phyloP scores from a whole-genome alignment of 345 rosid species.

The Eucalyptus viminalis region DNA sequence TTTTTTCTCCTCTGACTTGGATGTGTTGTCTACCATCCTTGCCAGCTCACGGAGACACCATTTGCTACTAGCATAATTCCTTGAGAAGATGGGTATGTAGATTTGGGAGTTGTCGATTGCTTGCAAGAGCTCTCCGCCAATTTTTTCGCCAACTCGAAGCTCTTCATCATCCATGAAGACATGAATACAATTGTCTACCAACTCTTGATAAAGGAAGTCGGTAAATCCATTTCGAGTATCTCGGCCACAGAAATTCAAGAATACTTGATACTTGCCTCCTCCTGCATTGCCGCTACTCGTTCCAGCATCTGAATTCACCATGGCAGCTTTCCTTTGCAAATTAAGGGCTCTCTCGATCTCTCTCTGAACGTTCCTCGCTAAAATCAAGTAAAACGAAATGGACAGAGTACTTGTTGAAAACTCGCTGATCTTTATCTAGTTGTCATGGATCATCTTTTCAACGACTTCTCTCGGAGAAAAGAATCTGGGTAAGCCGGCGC shows the following conservation, averaged over 20 bases:
- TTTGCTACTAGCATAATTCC: background rate
- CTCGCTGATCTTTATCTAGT: no score
- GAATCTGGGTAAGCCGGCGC: background rate
- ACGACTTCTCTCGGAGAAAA: no score
- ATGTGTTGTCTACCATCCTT: background rate
- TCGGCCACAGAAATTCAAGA: no score
- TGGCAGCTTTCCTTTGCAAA: accelerated
- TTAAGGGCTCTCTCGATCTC: no score
- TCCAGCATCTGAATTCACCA: no score
- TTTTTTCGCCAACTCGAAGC: background rate
- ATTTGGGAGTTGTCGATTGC: background rate
- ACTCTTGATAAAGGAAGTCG: background rate
- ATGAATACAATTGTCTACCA: background rate
- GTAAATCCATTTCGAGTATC: background rate
- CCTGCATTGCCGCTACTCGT: accelerated
- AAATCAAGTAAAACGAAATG: no score
- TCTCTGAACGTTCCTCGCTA: no score
- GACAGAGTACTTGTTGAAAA: accelerated
- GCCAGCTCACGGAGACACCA: background rate
- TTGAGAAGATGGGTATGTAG: background rate
- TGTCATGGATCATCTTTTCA: no score
- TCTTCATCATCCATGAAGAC: background rate
- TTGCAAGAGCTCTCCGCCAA: accelerated
- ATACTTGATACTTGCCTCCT: no score
- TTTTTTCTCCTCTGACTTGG: background rate